Base-by-base conservation (phyloP, 768 basidiomycete genomes). In the Termitomyces sp. region DNA sequence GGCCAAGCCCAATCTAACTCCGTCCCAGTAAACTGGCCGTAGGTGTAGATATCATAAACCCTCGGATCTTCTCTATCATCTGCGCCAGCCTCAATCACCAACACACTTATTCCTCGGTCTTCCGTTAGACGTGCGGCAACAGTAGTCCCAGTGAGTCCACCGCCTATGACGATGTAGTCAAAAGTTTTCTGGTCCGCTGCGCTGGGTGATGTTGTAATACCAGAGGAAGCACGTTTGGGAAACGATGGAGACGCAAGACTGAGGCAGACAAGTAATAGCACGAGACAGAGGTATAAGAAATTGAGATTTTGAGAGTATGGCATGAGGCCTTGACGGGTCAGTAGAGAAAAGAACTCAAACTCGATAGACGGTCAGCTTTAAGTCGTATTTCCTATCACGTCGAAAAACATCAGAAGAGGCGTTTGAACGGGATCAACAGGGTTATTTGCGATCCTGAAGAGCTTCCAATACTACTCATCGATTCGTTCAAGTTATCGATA, bases 51-150 rank as follows among this genome's bases (percentile, higher is more conserved):
- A 55, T 82, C 78, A 55, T 75, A 79, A 1, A 82, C 73, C 13
- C 70, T 65, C 1, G 75, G 68, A 60, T 80, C 74, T 5, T 68
- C 67, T 24, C 79, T 71, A 60, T 80, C 67, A 60, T 81, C 81
- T 7, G 66, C 71, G 1, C 83, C 82, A 3, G 76, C 82, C 65
- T 84, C 83, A 46, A 84, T 71, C 56, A 82, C 66, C 4, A 82
- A 71, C 0, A 84, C 74, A 10, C 74, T 72, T 43, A 75, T 66
- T 0, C 65, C 59, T 4, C 75, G 61, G 54, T 81, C 71, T 62
- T 82, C 80, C 0, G 79, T 67, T 11, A 83, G 71, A 11, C 81
- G 70, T 11, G 72, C 71, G 24, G 82, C 78, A 40, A 84, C 76
- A 4, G 80, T 78, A 14, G 73, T 72, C 18, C 81, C 82, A 1